A percentile compares a stretch with the other conserved stretches of the same genome.
Evolutionary conservation across 2,329 filamentous ascomycete genomes (phyloP).

Genomic region (Penicillium sp.): DNA sequence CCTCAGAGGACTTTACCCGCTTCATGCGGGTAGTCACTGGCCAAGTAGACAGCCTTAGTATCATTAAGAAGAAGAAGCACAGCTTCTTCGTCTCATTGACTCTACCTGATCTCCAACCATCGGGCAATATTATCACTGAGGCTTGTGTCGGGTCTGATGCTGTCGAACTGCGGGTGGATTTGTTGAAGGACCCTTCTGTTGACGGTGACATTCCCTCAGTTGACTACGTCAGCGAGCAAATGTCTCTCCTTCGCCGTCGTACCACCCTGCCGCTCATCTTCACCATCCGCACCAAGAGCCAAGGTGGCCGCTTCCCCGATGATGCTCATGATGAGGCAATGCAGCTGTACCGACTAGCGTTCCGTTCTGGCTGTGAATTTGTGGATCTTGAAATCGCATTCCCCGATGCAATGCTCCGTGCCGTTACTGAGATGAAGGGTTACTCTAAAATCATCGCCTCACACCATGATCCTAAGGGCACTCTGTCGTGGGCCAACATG

Average conservation of each 20-base stretch:
- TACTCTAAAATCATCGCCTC: constrained; percentile 86
- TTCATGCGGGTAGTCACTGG: constrained; percentile 71
- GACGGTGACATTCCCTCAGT: constrained; percentile 58
- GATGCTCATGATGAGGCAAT: constrained; percentile 67
- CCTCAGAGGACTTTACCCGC: constrained; percentile 67
- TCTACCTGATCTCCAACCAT: constrained; percentile 67
- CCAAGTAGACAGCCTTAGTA: constrained; percentile 52
- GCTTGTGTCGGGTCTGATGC: constrained; percentile 85
- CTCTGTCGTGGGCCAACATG: constrained; percentile 85
- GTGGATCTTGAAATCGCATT: constrained; percentile 89
- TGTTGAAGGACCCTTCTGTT: constrained; percentile 70
- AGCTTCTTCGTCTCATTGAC: constrained; percentile 95
- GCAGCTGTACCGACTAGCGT: constrained; percentile 71
- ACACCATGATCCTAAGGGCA: constrained; percentile 80
- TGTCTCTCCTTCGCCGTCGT: constrained; percentile 71
- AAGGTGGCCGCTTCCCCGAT: constrained; percentile 87
- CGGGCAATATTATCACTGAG: constrained; percentile 63
- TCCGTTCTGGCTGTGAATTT: constrained; percentile 85
- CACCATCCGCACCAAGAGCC: constrained; percentile 79
- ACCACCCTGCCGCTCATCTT: constrained; percentile 83
- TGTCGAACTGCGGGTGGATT: constrained; percentile 88
- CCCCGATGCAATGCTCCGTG: constrained; percentile 69
- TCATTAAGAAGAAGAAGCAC: constrained; percentile 62
- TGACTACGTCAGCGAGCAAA: constrained; percentile 78
- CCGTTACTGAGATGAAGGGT: constrained; percentile 66